Evolutionary conservation across 1,284 basidiomycete genomes (phyloP), one percentile per base, ranked within the genome.

Genomic region (Vanrija humicola): DNA sequence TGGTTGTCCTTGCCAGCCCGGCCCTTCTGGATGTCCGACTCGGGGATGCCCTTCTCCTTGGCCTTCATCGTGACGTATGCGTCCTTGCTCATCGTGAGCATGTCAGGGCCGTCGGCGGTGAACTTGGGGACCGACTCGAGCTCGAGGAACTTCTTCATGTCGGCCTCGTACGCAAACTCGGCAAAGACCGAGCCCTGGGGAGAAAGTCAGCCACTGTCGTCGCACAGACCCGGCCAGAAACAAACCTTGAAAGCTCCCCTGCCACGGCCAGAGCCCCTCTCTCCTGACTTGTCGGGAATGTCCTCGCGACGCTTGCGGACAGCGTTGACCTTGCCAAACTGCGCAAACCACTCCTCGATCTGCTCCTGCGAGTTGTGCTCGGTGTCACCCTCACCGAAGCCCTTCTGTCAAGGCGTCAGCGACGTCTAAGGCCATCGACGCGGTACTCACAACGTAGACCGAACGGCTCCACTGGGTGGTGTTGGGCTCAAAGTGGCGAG

Each of bases 51-150:
- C 78, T 97, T 96, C 79, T 97, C 94, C 77, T 90, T 88, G 78
- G 94, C 90, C 79, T 98, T 98, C 91, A 94, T 95, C 64, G 90
- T 85, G 69, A 92, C 91, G 76, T 98, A 98, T 7, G 81, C 90
- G 61, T 88, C 86, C 88, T 96, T 96, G 67, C 87, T 82, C 93
- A 97, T 96, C 68, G 83, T 84, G 45, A 88, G 69, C 43, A 98
- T 81, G 64, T 90, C 86, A 39, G 67, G 62, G 21, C 70, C 74
- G 46, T 83, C 79, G 21, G 82, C 87, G 14, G 87, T 79, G 82
- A 85, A 95, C 28, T 83, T 79, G 4, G 88, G 91, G 76, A 89
- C 89, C 3, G 86, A 85, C 50, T 89, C 86, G 3, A 86, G 83
- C 25, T 82, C 85, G 46, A 97, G 79, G 80, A 98, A 96, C 26